Evolutionary conservation across 1,139 yeast species (phyloP).

Genomic region (Saccharomyces pastorianus): DNA sequence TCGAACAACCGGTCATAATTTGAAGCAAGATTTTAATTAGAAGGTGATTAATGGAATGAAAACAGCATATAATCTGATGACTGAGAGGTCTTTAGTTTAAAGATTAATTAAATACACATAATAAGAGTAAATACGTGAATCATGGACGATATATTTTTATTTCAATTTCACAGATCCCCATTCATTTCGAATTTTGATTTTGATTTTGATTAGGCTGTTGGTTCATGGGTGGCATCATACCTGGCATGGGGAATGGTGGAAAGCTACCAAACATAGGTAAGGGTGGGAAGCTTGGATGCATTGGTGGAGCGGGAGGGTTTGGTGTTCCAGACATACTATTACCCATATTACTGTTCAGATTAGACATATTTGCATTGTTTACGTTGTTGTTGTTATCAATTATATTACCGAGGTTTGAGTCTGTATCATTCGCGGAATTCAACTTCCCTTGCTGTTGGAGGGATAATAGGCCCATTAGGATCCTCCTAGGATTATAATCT

Average conservation of each 20-base stretch:
- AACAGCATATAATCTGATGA: neutral
- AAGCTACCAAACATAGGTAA: constrained; percentile 37
- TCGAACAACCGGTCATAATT: neutral
- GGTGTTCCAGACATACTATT: constrained; percentile 2
- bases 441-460: constrained; percentile 32
- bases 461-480: constrained; percentile 38
- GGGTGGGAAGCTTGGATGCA: constrained; percentile 27
- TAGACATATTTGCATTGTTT: neutral
- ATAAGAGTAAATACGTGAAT: neutral
- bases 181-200: constrained; percentile 9
- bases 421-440: constrained; percentile 11
- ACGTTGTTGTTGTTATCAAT: constrained; percentile 1
- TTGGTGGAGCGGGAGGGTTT: constrained; percentile 12
- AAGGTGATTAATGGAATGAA: neutral
- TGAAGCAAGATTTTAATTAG: neutral
- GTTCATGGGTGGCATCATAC: constrained; percentile 31
- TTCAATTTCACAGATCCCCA: neutral
- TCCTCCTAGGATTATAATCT: constrained; percentile 57
- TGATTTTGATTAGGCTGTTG: constrained; percentile 8
- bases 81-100: neutral
- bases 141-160: neutral
- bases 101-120: neutral
- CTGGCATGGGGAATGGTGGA: constrained; percentile 31
- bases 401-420: neutral
- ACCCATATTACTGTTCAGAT: constrained; percentile 6